A percentile compares a stretch with the other conserved stretches of the same genome.
Evolutionary conservation across 495 filamentous ascomycete species (phyloP).

Genomic region (Neurospora pannonica): DNA sequence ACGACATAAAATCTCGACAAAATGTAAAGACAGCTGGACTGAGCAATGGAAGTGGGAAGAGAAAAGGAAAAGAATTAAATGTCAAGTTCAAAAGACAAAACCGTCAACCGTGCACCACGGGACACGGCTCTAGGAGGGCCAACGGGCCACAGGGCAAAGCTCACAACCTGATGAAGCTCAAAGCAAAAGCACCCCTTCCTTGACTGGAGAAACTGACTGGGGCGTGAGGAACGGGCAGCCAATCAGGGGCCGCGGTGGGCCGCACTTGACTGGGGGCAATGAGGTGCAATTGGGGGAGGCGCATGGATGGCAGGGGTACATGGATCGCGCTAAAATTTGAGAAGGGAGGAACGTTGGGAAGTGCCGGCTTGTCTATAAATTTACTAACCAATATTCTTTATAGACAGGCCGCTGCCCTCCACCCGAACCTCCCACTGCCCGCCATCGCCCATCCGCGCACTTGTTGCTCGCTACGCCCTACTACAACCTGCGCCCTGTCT

Average conservation of each 20-base stretch:
- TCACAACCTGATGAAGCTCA: neutral
- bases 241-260: neutral
- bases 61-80: neutral
- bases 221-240: neutral
- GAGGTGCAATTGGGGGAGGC: constrained; percentile 3
- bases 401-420: constrained; percentile 29
- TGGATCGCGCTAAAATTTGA: constrained; percentile 26
- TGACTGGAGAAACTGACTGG: neutral
- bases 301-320: constrained; percentile 16
- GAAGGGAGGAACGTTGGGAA: constrained; percentile 22
- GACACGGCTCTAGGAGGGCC: neutral
- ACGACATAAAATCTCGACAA: neutral
- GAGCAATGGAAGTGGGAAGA: neutral
- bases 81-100: neutral
- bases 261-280: neutral
- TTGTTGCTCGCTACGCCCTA: constrained; percentile 12
- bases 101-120: neutral
- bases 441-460: constrained; percentile 8
- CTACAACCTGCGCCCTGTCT: neutral
- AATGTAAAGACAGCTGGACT: neutral
- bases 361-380: constrained; percentile 30
- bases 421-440: constrained; percentile 24
- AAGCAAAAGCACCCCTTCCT: neutral
- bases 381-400: constrained; percentile 30
- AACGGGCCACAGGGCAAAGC: neutral